phyloP scores from a whole-genome alignment of 495 filamentous ascomycete species.

The Extremus antarcticus region DNA sequence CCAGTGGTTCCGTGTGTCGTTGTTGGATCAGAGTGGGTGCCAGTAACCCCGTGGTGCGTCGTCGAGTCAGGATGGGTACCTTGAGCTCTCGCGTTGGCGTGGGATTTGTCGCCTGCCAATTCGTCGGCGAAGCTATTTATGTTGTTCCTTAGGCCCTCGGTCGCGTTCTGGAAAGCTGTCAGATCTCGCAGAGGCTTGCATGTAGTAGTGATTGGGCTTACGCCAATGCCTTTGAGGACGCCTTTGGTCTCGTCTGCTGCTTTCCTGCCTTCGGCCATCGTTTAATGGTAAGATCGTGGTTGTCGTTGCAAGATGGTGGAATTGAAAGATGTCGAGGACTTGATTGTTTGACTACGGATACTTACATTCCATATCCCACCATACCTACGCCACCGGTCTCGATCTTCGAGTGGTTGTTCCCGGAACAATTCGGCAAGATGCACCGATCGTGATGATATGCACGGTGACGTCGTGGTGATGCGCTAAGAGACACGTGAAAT shows the following conservation, averaged over 20 bases:
- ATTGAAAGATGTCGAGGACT: no score
- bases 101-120: neutral
- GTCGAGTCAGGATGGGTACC: no score
- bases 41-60: neutral
- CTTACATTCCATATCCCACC: neutral
- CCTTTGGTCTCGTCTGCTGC: conserved; percentile 5
- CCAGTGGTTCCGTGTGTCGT: conserved; percentile 1
- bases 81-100: no score
- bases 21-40: no score
- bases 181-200: neutral
- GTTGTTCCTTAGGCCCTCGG: conserved; percentile 11
- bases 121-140: conserved; percentile 13
- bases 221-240: neutral
- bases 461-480: neutral
- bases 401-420: no score
- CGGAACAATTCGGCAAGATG: neutral
- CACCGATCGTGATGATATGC: neutral
- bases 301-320: no score
- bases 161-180: conserved; percentile 1
- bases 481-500: no score
- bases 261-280: neutral
- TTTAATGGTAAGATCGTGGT: no score
- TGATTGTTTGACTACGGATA: no score
- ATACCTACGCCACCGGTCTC: neutral
- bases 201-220: neutral